Base-by-base conservation (phyloP, 306 rosid species). In the Vigna trinervia region DNA sequence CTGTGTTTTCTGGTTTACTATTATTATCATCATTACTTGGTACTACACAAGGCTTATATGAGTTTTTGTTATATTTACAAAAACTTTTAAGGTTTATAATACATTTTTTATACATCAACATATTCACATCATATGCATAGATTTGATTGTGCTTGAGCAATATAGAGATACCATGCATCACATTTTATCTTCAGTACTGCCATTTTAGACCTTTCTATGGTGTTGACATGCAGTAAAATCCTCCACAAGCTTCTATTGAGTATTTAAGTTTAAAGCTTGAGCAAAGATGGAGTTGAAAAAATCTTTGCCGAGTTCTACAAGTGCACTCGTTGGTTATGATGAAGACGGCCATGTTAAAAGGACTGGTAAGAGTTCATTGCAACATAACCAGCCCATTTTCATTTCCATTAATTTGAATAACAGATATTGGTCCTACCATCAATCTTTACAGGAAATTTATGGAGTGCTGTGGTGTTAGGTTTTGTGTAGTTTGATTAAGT, bases 261-360 rank as follows among this genome's bases (percentile, higher is more conserved):
- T 45, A 45, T 45, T 45, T 45, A 15, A 84, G 67, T 79, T 81
- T 45, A 20, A 45, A 39, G 8, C 66, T 85, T 69, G 15, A 74
- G 53, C 12, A 69, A 80, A 71, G 70, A 91, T 88, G 96, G 91
- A 80, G 58, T 79, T 30, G 39, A 81, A 81, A 66, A 78, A 72
- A 67, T 74, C 96, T 64, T 79, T 84, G 13, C 89, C 86, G 53
- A 64, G 83, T 63, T 81, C 83, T 34, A 47, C 39, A 30, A 58
- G 51, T 12, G 74, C 43, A 5, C 34, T 47, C 7, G 84, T 22
- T 73, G 65, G 80, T 74, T 81, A 76, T 70, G 92, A 85, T 72
- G 96, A 85, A 30, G 94, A 91, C 80, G 96, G 90, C 3, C 87
- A 74, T 51, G 84, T 77, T 43, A 82, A 77, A 64, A 84, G 96